Conservation (phyloP, 306 rosid species). For the Trifolium pratense region DNA sequence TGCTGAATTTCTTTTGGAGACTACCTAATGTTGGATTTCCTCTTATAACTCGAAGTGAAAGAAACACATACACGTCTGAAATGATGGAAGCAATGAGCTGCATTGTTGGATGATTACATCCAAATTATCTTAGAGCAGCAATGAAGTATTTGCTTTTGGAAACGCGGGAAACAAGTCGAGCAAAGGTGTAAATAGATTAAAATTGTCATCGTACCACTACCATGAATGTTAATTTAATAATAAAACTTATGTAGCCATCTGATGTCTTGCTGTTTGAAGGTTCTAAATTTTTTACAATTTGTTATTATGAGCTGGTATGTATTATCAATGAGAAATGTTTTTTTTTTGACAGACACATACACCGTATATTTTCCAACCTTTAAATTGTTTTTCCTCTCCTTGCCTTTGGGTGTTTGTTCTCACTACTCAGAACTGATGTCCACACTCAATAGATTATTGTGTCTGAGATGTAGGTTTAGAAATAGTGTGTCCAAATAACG, state of each 20-base stretch:
- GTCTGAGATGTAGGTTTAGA: no score
- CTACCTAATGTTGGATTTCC: constrained; percentile 18
- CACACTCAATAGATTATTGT: no score
- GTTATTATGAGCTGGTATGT: not conserved
- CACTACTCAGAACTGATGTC: no score
- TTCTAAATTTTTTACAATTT: not conserved
- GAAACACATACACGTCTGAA: not conserved
- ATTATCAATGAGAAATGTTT: not conserved
- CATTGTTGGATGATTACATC: constrained; percentile 30
- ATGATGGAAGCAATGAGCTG: constrained; percentile 23
- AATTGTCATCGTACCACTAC: not conserved
- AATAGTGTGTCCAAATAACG: no score
- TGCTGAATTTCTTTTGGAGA: not conserved
- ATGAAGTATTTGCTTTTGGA: constrained; percentile 1
- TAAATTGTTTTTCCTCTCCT: no score
- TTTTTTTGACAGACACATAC: not conserved
- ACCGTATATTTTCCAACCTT: no score
- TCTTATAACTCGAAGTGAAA: not conserved
- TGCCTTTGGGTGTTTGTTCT: not conserved
- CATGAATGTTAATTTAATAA: constrained; percentile 24
- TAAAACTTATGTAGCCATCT: not conserved
- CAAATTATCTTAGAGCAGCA: constrained; percentile 11
- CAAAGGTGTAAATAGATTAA: constrained; percentile 8
- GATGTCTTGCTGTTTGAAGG: not conserved
- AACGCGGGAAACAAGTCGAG: not conserved